A percentile compares a stretch with the other conserved stretches of the same genome.
These are phyloP conservation scores for Aspergillus funiculosus DNA, from an alignment of 495 filamentous ascomycete species.

Conservation along the genomic window DNA sequence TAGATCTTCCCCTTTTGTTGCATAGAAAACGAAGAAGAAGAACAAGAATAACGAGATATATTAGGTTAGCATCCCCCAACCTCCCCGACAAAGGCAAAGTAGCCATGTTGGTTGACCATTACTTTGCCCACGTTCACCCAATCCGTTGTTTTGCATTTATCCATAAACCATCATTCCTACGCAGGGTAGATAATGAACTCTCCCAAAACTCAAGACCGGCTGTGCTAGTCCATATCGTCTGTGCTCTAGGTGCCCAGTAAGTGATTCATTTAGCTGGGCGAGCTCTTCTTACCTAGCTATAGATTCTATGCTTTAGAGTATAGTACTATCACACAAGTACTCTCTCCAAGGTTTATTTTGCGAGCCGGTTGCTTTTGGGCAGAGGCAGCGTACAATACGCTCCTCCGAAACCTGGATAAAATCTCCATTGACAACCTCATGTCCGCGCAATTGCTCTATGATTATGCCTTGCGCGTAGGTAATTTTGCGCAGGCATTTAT, in stretches of 20 bases:
- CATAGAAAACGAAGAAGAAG: too few species aligned
- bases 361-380: conserved; percentile 28
- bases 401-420: conserved; percentile 28
- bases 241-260: conserved; percentile 35
- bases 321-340: conserved; percentile 12
- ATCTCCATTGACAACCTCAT: conserved; percentile 34
- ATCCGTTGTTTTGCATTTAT: conserved; percentile 35
- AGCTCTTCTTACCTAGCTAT: background rate
- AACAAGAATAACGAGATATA: background rate
- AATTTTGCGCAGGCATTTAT: conserved; percentile 35
- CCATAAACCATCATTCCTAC: conserved; percentile 32
- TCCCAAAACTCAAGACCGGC: conserved; percentile 7
- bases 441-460: conserved; percentile 30
- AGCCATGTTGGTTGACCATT: conserved; percentile 27
- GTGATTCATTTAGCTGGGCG: background rate
- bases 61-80: conserved; percentile 19
- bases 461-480: conserved; percentile 29
- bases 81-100: conserved; percentile 23
- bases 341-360: conserved; percentile 15
- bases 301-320: conserved; percentile 28
- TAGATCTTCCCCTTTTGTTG: too few species aligned
- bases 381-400: conserved; percentile 21
- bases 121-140: conserved; percentile 35
- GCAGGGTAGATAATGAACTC: conserved; percentile 24
- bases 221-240: conserved; percentile 32